phyloP scores from a whole-genome alignment of 805 yeast species.

The Yarrowia osloensis region DNA sequence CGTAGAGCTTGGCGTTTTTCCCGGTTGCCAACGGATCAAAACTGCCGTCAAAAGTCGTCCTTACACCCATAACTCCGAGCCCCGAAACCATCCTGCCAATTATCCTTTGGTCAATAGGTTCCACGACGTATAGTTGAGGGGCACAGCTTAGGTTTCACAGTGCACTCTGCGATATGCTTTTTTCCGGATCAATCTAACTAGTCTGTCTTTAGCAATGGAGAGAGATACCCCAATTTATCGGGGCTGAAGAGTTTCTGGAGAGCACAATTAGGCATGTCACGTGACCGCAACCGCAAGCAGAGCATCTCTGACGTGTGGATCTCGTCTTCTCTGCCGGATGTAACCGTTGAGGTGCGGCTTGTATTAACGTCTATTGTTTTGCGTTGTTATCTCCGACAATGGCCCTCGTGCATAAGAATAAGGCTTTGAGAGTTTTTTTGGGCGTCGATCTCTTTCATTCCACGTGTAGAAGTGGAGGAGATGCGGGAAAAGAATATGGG shows the following conservation, averaged over 20 bases:
- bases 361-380: not conserved
- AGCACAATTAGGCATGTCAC: too few relatives aligned
- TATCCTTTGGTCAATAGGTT: not conserved
- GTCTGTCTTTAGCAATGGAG: not conserved
- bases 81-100: not conserved
- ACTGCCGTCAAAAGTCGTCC: not conserved
- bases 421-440: not conserved
- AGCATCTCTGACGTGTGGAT: too few relatives aligned
- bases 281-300: too few relatives aligned
- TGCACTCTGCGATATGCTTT: not conserved
- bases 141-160: not conserved
- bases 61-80: not conserved
- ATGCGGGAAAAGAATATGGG: not conserved
- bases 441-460: not conserved
- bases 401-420: slow-evolving; percentile 2
- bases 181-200: not conserved
- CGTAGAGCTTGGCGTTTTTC: not conserved
- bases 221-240: too few relatives aligned
- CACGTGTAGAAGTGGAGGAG: slow-evolving; percentile 4
- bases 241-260: too few relatives aligned
- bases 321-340: not conserved
- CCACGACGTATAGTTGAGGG: slow-evolving; percentile 10
- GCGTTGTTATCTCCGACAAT: slow-evolving; percentile 1
- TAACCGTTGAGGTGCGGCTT: not conserved
- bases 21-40: not conserved